phyloP scores from a whole-genome alignment of 495 filamentous ascomycete species.

The Cryomyces minteri region DNA sequence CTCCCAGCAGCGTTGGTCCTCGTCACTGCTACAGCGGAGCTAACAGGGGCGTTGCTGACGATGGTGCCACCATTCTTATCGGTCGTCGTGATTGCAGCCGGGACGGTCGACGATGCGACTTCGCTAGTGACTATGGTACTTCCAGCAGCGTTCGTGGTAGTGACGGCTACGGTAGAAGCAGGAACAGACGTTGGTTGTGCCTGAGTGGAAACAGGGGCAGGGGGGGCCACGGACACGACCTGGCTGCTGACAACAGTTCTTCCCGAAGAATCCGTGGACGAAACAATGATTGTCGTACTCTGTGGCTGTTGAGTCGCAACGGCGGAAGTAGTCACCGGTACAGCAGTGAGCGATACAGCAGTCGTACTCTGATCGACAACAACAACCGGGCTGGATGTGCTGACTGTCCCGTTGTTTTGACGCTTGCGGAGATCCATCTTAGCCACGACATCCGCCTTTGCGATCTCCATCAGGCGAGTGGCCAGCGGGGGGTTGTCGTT shows the following conservation, averaged over 20 bases:
- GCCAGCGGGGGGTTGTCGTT: slow-evolving; percentile 24
- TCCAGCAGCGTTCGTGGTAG: slow-evolving; percentile 1
- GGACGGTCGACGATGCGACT: not conserved
- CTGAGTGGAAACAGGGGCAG: not conserved
- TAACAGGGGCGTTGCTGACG: not conserved
- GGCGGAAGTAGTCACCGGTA: not conserved
- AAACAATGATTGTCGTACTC: not conserved
- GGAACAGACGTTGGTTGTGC: not conserved
- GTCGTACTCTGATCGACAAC: slow-evolving; percentile 2
- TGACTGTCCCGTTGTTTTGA: slow-evolving; percentile 6
- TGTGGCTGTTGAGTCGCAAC: not conserved
- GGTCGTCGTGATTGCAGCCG: slow-evolving; percentile 2
- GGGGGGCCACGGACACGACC: not conserved
- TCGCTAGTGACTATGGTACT: not conserved
- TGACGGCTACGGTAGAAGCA: slow-evolving; percentile 2
- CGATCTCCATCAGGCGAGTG: slow-evolving; percentile 18
- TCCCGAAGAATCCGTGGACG: too few relatives aligned
- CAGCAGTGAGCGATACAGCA: not conserved
- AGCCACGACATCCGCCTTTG: slow-evolving; percentile 1
- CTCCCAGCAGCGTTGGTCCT: slow-evolving; percentile 3
- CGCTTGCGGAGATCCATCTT: slow-evolving; percentile 14
- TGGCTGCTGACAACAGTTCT: not conserved
- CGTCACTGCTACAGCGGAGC: not conserved
- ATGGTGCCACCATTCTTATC: slow-evolving; percentile 2
- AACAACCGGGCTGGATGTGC: slow-evolving; percentile 4